Conservation (phyloP, 306 rosid genomes). For the Argentina anserina region DNA sequence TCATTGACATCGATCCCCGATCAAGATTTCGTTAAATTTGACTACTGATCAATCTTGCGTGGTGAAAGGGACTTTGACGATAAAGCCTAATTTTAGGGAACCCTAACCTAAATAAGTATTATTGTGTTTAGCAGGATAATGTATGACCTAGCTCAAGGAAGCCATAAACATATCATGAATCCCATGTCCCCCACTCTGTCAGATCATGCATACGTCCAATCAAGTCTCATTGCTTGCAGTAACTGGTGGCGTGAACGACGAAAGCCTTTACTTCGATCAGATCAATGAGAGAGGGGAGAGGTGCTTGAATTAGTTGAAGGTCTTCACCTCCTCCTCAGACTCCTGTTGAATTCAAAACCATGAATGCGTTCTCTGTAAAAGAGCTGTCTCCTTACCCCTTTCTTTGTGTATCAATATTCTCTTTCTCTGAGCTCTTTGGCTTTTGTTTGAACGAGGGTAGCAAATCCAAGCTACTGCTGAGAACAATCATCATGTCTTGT, state of each 20-base stretch:
- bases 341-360: background rate
- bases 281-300: background rate
- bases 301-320: background rate
- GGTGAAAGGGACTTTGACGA: background rate
- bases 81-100: background rate
- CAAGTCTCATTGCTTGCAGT: background rate
- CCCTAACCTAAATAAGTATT: background rate
- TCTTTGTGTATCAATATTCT: background rate
- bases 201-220: conserved; percentile 4
- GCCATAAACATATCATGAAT: background rate
- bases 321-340: background rate
- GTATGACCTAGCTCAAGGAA: background rate
- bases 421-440: conserved; percentile 38
- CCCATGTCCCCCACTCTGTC: background rate
- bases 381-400: conserved; percentile 25
- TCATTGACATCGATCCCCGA: background rate
- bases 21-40: background rate
- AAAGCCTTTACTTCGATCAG: background rate
- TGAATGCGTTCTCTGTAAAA: background rate
- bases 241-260: background rate
- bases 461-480: conserved; percentile 50
- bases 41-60: background rate
- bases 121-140: background rate
- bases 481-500: conserved; percentile 62
- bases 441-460: conserved; percentile 48